Conservation (phyloP, 1,284 basidiomycete species). For the Leccinum griseonigrum region DNA sequence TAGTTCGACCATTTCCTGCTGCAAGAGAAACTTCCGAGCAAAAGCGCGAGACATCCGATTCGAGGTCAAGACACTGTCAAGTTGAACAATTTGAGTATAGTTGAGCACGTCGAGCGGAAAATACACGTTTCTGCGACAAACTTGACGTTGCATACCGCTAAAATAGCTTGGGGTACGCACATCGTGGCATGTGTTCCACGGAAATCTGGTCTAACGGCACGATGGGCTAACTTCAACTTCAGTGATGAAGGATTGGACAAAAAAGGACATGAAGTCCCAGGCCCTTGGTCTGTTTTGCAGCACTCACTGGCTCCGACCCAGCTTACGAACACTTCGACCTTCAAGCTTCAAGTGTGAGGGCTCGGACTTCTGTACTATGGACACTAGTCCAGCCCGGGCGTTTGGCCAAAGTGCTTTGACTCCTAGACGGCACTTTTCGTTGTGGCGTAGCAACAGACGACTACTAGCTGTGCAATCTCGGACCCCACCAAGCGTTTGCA, state of each 20-base stretch:
- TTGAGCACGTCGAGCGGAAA: too few relatives aligned
- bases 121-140: not conserved
- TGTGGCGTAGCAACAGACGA: not conserved
- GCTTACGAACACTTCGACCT: not conserved
- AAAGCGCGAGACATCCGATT: not conserved
- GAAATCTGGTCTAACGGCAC: not conserved
- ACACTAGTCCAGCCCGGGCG: not conserved
- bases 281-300: not conserved
- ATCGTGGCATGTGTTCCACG: not conserved
- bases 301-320: not conserved
- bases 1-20: not conserved
- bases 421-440: not conserved
- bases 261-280: not conserved
- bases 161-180: not conserved
- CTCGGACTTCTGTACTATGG: not conserved
- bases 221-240: not conserved
- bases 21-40: not conserved
- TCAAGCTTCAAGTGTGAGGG: not conserved
- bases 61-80: not conserved
- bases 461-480: not conserved
- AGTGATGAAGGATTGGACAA: not conserved
- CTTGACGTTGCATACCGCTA: not conserved
- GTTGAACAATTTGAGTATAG: not conserved
- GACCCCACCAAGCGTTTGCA: conserved; percentile 3
- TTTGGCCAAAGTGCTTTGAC: not conserved